Evolutionary conservation across 2,329 filamentous ascomycete species (phyloP).

Genomic region (Byssoonygena ceratinophila): DNA sequence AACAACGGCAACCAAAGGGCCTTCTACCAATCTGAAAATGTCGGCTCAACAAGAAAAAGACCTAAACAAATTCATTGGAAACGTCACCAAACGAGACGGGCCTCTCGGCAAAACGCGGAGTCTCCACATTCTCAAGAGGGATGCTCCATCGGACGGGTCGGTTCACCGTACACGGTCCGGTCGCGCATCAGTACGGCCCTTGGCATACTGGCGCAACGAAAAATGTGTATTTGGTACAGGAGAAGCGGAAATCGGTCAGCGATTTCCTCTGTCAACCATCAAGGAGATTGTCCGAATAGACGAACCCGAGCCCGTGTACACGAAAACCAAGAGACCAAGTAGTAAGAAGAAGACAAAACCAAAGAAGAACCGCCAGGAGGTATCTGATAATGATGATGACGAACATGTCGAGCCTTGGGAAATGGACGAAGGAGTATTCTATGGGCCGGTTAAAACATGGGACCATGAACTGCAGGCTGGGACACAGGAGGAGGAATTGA

Average conservation of each 20-base stretch:
- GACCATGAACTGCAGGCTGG: slow-evolving; percentile 31
- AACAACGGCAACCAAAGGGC: slow-evolving; percentile 20
- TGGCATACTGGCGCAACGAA: slow-evolving; percentile 83
- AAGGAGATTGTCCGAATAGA: slow-evolving; percentile 69
- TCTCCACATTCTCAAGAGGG: slow-evolving; percentile 42
- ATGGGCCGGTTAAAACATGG: slow-evolving; percentile 38
- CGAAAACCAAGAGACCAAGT: slow-evolving; percentile 30
- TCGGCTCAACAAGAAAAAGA: slow-evolving; percentile 28
- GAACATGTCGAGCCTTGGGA: slow-evolving; percentile 37
- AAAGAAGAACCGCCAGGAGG: slow-evolving; percentile 30
- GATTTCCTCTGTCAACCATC: slow-evolving; percentile 57
- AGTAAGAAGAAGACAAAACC: slow-evolving; percentile 30
- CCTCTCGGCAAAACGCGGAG: slow-evolving; percentile 41
- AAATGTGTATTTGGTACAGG: slow-evolving; percentile 58
- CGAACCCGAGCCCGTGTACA: slow-evolving; percentile 39
- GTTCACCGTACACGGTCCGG: slow-evolving; percentile 63
- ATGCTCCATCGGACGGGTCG: slow-evolving; percentile 44
- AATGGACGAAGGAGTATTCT: slow-evolving; percentile 32
- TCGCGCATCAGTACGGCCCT: slow-evolving; percentile 63
- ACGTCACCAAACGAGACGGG: slow-evolving; percentile 34
- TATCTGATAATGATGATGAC: slow-evolving; percentile 31
- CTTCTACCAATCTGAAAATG: slow-evolving; percentile 22
- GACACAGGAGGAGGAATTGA: slow-evolving; percentile 32
- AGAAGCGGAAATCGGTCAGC: slow-evolving; percentile 45
- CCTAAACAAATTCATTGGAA: slow-evolving; percentile 35